Base-by-base conservation (phyloP, 164 flowering plant species). In the Taxillus chinensis region DNA sequence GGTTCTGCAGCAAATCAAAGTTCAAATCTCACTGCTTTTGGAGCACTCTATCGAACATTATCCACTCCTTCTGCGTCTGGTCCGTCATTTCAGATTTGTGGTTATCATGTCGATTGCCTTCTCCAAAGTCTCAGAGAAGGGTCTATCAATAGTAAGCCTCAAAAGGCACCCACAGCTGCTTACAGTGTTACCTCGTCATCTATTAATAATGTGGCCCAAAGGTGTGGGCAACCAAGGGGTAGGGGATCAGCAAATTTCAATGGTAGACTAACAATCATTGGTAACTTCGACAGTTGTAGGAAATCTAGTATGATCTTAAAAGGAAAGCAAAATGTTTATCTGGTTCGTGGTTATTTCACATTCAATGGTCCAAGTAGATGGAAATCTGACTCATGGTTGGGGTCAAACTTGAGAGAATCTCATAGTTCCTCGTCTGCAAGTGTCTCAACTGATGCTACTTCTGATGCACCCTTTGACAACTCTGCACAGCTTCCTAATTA, bases 21-120 rank as follows among this genome's bases (percentile, higher is more conserved):
- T 59, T 81, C 73, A 68, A 79, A 75, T 39, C 50, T 83, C 17
- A 83, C 95, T 54, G 71, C 85, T 65, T 77, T 83, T 75, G 96
- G 86, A 64, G 79, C 85, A 27, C 67, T 86, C 59, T 90, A 92
- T 37, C 82, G 98, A 6, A 71, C 89, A 50, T 64, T 89, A 68
- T 83, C 92, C 16, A 71, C 73, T 55, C 98, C 96, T 37, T 92
- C 95, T 27, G 86, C 87, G 13, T 84, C 95, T 40, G 88, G 92
- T 41, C 92, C 87, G 62, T 66, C 92, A 45, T 79, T 79, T 68
- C 87, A 84, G 72, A 79, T 71, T 43, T 89, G 92, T 70, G 85
- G 78, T 38, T 83, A 89, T 76, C 91, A 87, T 64, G 59, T 80
- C 45, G 82, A 82, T 73, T 73, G 71, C 38, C 64, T 67, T 4